Conservation (phyloP, 2,329 filamentous ascomycete species). For the Colletotrichum sp. region DNA sequence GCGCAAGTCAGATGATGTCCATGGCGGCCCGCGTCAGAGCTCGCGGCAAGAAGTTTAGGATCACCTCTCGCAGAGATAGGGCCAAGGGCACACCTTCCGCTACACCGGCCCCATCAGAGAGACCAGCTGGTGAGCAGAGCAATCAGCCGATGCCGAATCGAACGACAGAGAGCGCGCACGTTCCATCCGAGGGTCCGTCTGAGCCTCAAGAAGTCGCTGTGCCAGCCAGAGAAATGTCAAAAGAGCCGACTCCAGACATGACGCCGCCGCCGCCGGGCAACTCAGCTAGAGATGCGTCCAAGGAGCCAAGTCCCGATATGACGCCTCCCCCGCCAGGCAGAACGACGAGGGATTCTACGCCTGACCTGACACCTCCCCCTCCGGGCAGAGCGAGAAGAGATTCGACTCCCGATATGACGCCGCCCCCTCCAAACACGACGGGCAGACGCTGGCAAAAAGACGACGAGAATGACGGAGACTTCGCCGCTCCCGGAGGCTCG, state of each 20-base stretch:
- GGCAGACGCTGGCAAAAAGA: neutral
- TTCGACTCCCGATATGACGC: slow-evolving; percentile 2
- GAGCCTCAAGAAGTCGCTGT: neutral
- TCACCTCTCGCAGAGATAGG: slow-evolving; percentile 39
- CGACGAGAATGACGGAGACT: neutral
- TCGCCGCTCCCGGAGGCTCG: neutral
- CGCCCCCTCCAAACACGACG: neutral
- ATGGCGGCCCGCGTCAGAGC: slow-evolving; percentile 63
- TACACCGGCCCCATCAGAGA: neutral
- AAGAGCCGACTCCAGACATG: neutral
- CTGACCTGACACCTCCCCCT: neutral
- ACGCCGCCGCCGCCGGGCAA: neutral
- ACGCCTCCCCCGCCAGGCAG: neutral
- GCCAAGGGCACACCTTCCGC: neutral
- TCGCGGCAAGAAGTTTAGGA: slow-evolving; percentile 59
- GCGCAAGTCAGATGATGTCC: slow-evolving; percentile 46
- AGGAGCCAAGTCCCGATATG: neutral
- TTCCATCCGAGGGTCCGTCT: neutral
- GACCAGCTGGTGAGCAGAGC: neutral
- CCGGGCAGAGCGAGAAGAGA: neutral
- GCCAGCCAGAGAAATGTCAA: neutral
- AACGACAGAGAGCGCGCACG: neutral
- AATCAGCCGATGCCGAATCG: neutral
- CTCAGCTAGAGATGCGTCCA: neutral
- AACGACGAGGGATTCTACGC: neutral